A percentile compares a stretch with the other conserved stretches of the same genome.
phyloP scores from a whole-genome alignment of 495 filamentous ascomycete genomes.

The Viridothelium virens region DNA sequence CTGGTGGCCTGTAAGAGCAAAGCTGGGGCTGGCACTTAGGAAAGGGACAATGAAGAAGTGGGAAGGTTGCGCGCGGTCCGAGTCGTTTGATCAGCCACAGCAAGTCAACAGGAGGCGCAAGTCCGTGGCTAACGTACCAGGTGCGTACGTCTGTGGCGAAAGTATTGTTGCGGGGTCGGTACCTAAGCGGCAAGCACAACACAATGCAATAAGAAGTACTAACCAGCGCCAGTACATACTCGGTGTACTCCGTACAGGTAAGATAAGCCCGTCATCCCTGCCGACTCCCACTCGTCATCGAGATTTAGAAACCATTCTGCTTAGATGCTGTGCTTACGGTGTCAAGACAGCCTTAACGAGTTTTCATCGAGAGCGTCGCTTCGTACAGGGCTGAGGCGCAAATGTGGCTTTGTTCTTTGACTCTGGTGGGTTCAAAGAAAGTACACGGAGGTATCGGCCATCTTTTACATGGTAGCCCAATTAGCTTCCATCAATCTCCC shows the following conservation, averaged over 20 bases:
- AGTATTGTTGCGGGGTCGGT: too few species aligned
- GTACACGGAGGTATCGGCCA: not conserved
- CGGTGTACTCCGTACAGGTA: not conserved
- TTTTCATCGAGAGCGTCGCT: not conserved
- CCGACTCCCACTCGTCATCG: not conserved
- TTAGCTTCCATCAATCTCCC: not conserved
- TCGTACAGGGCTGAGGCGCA: not conserved
- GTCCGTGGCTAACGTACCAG: too few species aligned
- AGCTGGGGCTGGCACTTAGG: too few species aligned
- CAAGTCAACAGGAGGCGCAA: too few species aligned
- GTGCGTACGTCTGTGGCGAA: too few species aligned
- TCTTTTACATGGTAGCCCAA: not conserved
- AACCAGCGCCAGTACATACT: not conserved
- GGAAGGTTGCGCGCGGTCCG: too few species aligned
- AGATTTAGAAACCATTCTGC: not conserved
- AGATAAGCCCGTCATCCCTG: not conserved
- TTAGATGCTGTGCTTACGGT: not conserved
- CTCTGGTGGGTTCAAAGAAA: not conserved
- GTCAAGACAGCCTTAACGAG: not conserved
- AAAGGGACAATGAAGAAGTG: too few species aligned
- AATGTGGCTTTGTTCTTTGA: constrained; percentile 1
- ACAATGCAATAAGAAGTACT: too few species aligned
- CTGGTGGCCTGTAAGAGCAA: too few species aligned
- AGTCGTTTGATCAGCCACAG: too few species aligned
- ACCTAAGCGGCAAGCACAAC: too few species aligned